phyloP scores from a whole-genome alignment of 768 basidiomycete genomes.

The Amanita fuliginea region DNA sequence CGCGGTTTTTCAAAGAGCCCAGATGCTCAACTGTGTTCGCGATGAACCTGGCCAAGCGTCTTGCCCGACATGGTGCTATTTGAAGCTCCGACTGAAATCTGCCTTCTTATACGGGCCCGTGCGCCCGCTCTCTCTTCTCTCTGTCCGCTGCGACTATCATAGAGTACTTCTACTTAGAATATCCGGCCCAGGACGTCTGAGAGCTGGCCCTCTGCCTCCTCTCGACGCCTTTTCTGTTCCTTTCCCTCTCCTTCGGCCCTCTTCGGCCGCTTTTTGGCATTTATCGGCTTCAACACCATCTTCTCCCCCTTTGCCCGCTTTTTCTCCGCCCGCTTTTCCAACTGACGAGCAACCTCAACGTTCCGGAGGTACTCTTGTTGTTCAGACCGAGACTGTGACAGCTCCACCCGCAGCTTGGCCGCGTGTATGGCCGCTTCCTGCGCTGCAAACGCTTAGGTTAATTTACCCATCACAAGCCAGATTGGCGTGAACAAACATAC shows the following conservation, averaged over 20 bases:
- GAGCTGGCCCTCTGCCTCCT: slow-evolving; percentile 13
- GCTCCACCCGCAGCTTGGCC: slow-evolving; percentile 83
- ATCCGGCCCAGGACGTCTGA: slow-evolving; percentile 37
- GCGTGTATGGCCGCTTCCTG: slow-evolving; percentile 86
- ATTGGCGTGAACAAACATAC: slow-evolving; percentile 35
- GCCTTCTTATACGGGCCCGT: slow-evolving; percentile 20
- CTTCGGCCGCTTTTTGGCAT: slow-evolving; percentile 20
- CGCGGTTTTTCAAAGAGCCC: slow-evolving; percentile 33
- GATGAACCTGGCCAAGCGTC: slow-evolving; percentile 32
- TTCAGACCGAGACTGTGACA: slow-evolving; percentile 79
- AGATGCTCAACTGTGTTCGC: slow-evolving; percentile 48
- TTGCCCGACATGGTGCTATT: slow-evolving; percentile 15
- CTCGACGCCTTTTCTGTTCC: slow-evolving; percentile 17
- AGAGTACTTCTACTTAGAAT: slow-evolving; percentile 26
- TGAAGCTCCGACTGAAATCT: slow-evolving; percentile 31
- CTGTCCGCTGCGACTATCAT: not conserved
- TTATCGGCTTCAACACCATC: slow-evolving; percentile 27
- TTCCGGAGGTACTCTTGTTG: slow-evolving; percentile 90
- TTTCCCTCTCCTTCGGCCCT: slow-evolving; percentile 6
- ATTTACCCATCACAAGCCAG: not conserved
- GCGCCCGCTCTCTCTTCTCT: slow-evolving; percentile 9
- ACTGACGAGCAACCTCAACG: slow-evolving; percentile 82
- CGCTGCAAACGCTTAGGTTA: slow-evolving; percentile 39
- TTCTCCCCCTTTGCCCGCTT: slow-evolving; percentile 49
- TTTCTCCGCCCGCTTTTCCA: slow-evolving; percentile 70